These are phyloP conservation scores for Lodderomyces theae DNA, from an alignment of 1,139 yeast species.

Conservation along the genomic window DNA sequence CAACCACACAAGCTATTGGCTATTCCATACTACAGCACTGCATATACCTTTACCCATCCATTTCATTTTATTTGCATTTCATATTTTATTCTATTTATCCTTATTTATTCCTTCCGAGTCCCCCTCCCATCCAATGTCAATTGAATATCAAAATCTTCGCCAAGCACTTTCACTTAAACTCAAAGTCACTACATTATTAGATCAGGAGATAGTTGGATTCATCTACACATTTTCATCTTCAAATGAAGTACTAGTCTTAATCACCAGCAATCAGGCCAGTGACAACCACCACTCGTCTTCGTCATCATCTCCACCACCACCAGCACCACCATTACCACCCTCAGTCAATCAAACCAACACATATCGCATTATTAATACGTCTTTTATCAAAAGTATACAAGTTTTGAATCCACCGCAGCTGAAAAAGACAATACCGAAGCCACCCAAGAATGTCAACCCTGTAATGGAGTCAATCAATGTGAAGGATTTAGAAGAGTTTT, in stretches of 20 bases:
- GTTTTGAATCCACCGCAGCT: slow-evolving; percentile 32
- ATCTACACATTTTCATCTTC: slow-evolving; percentile 55
- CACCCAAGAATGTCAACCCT: slow-evolving; percentile 5
- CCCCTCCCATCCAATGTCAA: slow-evolving; percentile 10
- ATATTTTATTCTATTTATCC: background rate
- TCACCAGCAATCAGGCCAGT: slow-evolving; percentile 18
- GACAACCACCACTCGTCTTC: slow-evolving; percentile 7
- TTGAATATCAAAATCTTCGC: slow-evolving; percentile 12
- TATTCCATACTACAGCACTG: too few relatives aligned
- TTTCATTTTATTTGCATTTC: background rate
- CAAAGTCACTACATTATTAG: slow-evolving; percentile 57
- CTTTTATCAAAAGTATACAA: slow-evolving; percentile 55
- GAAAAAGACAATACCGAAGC: slow-evolving; percentile 12
- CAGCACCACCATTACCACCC: background rate
- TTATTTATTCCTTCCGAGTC: background rate
- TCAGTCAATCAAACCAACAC: slow-evolving; percentile 18
- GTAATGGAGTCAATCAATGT: slow-evolving; percentile 14
- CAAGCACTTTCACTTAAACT: slow-evolving; percentile 42
- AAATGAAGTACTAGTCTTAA: slow-evolving; percentile 22
- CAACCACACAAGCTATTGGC: too few relatives aligned
- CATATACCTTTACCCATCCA: too few relatives aligned
- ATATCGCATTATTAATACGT: slow-evolving; percentile 55
- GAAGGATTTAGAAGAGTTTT: slow-evolving; percentile 18
- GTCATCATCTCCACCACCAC: slow-evolving; percentile 4
- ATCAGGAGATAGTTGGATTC: slow-evolving; percentile 55